Conservation (phyloP, 495 filamentous ascomycete species). For the Tuber indicum region DNA sequence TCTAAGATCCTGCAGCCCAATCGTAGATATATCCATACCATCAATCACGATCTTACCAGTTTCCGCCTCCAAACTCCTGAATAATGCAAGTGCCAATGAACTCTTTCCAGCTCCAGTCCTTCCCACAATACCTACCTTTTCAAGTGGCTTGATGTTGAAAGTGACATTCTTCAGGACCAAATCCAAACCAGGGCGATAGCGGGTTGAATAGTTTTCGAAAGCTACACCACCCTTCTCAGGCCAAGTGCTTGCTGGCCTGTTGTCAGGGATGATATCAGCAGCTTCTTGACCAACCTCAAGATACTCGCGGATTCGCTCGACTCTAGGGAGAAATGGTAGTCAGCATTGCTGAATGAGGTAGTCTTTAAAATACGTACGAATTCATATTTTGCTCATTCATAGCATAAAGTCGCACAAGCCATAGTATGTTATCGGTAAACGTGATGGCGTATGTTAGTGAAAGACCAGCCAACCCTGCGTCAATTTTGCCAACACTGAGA, state of each 20-base stretch:
- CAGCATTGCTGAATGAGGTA: slow-evolving; percentile 9
- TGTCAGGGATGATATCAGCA: slow-evolving; percentile 65
- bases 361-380: slow-evolving; percentile 46
- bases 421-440: slow-evolving; percentile 94
- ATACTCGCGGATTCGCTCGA: slow-evolving; percentile 97
- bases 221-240: slow-evolving; percentile 78
- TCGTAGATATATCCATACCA: slow-evolving; percentile 75
- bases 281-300: slow-evolving; percentile 96
- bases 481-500: slow-evolving; percentile 71
- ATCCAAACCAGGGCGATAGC: slow-evolving; percentile 82
- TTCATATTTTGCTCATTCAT: slow-evolving; percentile 99
- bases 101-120: slow-evolving; percentile 96
- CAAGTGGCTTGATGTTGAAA: slow-evolving; percentile 76
- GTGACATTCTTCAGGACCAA: slow-evolving; percentile 74
- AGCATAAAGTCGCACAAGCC: slow-evolving; percentile 93
- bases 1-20: slow-evolving; percentile 84
- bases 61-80: slow-evolving; percentile 92
- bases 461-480: slow-evolving; percentile 89
- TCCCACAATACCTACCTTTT: slow-evolving; percentile 96
- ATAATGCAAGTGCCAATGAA: slow-evolving; percentile 89
- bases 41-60: slow-evolving; percentile 86
- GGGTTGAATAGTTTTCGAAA: slow-evolving; percentile 79
- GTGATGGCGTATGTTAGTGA: slow-evolving; percentile 97
- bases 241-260: slow-evolving; percentile 71
- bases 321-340: slow-evolving; percentile 40